Percentiles rank a stretch among this genome's conserved stretches.
These are phyloP conservation scores for Pseudogymnoascus sp. DNA, from an alignment of 2,329 filamentous ascomycete genomes.

Conservation along the genomic window DNA sequence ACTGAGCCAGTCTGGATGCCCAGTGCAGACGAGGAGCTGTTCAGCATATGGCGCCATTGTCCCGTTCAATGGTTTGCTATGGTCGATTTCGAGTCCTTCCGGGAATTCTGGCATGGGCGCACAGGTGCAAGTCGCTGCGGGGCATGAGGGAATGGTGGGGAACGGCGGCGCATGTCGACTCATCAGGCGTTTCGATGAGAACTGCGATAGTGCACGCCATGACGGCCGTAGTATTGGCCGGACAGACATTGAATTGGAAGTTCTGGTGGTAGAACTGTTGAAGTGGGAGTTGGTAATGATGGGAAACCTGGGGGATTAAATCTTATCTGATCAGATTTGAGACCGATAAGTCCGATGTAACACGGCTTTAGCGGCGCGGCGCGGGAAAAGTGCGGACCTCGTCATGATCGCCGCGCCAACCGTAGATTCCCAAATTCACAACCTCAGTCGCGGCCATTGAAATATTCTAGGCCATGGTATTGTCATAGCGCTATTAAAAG, in stretches of 20 bases:
- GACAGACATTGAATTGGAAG: neutral
- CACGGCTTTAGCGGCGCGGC: neutral
- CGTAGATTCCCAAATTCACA: neutral
- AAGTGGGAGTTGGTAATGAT: neutral
- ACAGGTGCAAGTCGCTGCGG: slow-evolving; percentile 68
- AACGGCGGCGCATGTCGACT: slow-evolving; percentile 16
- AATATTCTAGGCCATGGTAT: neutral
- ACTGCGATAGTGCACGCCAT: slow-evolving; percentile 17
- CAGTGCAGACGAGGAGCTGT: slow-evolving; percentile 78
- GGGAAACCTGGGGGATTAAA: neutral
- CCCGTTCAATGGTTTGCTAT: slow-evolving; percentile 58
- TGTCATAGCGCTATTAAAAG: neutral
- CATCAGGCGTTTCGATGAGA: slow-evolving; percentile 14
- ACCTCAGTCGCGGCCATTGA: neutral
- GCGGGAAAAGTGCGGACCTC: neutral
- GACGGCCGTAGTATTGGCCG: slow-evolving; percentile 18
- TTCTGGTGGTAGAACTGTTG: neutral
- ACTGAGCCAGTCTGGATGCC: slow-evolving; percentile 70
- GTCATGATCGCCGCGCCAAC: neutral
- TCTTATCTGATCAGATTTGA: neutral
- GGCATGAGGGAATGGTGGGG: slow-evolving; percentile 42
- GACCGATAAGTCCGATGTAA: neutral
- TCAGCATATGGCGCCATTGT: slow-evolving; percentile 71
- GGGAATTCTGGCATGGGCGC: slow-evolving; percentile 57
- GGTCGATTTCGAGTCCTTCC: slow-evolving; percentile 64